Evolutionary conservation across 1,139 yeast species (phyloP), one percentile per base, ranked within the genome.

Genomic region (Candida tunisiensis): DNA sequence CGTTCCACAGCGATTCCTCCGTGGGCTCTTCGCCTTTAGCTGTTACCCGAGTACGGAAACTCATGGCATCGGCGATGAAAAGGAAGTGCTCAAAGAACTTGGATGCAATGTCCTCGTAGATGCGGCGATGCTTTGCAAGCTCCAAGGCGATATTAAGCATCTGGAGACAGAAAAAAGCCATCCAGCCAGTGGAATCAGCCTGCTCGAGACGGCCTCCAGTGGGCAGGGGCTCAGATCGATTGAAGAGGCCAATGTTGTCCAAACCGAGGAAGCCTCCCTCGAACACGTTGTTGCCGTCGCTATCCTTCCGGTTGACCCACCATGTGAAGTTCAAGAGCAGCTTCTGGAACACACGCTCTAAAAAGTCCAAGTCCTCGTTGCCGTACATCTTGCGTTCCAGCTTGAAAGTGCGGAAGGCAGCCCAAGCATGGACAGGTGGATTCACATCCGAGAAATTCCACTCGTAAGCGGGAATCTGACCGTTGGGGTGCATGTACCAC

Each of bases 401-500:
- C 53, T 85, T 85, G 56, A 72, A 85, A 26, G 82, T 82, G 44
- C 96, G 66, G 51, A 74, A 85, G 6, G 92, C 77, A 1, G 95
- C 77, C 96, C 96, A 85, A 0, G 95, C 95, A 49, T 85, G 95
- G 21, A 85, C 96, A 1, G 96, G 96, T 1, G 96, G 96, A 49
- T 85, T 85, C 13, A 88, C 94, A 51, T 85, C 96, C 37, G 82
- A 65, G 44, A 85, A 85, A 51, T 85, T 85, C 96, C 96, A 85
- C 52, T 85, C 96, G 50, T 85, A 85, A 13, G 95, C 95, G 1
- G 96, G 96, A 38, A 83, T 73, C 53, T 85, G 95, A n/a, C 96
- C 96, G 49, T 85, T 85, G 25, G 96, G 95, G 52, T 88, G 95
- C 93, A 83, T 82, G 52, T 83, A 85, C 96, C 96, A 85, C 52